A percentile compares a stretch with the other conserved stretches of the same genome.
phyloP scores from a whole-genome alignment of 306 rosid species.

The Phaseolus lunatus region DNA sequence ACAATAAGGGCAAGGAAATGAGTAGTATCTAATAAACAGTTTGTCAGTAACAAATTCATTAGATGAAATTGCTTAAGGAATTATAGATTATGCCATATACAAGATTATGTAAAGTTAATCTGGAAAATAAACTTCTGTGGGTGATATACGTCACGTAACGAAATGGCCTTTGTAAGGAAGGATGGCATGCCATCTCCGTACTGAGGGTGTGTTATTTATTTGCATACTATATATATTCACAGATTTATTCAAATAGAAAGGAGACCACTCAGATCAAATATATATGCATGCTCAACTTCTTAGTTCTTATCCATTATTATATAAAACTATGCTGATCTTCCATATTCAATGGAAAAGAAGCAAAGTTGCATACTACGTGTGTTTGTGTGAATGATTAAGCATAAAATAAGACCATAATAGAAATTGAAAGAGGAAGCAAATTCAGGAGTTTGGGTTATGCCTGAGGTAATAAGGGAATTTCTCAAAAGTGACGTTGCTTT shows the following conservation, averaged over 20 bases:
- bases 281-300: background rate
- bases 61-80: conserved; percentile 16
- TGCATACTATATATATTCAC: background rate
- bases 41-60: background rate
- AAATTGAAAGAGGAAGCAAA: background rate
- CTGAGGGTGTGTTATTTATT: no score
- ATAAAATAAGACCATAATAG: background rate
- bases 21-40: conserved; percentile 16
- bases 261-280: background rate
- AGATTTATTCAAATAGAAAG: background rate
- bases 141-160: background rate
- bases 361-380: background rate
- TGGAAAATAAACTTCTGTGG: conserved; percentile 1
- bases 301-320: background rate
- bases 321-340: background rate
- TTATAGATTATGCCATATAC: background rate
- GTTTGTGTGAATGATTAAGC: background rate
- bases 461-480: conserved; percentile 91
- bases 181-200: no score
- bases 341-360: background rate
- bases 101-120: conserved; percentile 18
- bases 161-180: background rate
- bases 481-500: conserved; percentile 83
- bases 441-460: conserved; percentile 28
- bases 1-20: background rate